phyloP scores from a whole-genome alignment of 1,284 basidiomycete genomes.

The Irpex sp. region DNA sequence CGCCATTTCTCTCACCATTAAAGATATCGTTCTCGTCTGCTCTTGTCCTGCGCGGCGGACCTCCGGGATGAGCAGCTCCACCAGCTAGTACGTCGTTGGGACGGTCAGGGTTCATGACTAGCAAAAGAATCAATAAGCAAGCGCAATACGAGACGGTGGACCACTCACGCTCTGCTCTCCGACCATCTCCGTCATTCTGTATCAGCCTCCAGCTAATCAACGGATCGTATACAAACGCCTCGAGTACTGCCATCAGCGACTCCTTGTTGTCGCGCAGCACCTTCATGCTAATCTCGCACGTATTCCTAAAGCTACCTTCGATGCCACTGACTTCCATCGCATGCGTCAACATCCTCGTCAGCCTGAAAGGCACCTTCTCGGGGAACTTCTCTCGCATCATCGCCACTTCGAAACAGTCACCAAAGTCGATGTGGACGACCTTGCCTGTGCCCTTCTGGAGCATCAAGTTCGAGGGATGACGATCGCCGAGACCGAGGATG shows the following conservation, averaged over 20 bases:
- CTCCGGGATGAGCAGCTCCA: constrained; percentile 71
- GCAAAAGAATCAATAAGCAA: neutral
- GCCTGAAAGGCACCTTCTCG: constrained; percentile 96
- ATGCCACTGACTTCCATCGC: constrained; percentile 99
- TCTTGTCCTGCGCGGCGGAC: constrained; percentile 67
- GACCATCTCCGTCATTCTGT: constrained; percentile 66
- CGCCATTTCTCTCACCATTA: constrained; percentile 45
- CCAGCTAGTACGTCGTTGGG: constrained; percentile 56
- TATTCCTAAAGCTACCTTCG: constrained; percentile 94
- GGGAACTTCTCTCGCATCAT: constrained; percentile 99
- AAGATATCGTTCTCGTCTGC: constrained; percentile 84
- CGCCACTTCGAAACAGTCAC: constrained; percentile 94
- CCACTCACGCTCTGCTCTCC: constrained; percentile 55
- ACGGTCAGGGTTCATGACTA: constrained; percentile 46
- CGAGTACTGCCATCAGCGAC: constrained; percentile 95
- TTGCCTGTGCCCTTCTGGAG: constrained; percentile 92
- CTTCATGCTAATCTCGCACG: constrained; percentile 96
- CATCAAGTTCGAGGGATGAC: constrained; percentile 95
- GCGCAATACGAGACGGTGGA: neutral
- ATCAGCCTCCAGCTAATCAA: constrained; percentile 86
- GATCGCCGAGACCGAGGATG: constrained; percentile 95
- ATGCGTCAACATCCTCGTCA: constrained; percentile 98
- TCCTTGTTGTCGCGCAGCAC: constrained; percentile 97
- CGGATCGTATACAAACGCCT: constrained; percentile 94
- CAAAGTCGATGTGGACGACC: constrained; percentile 93